A percentile compares a stretch with the other conserved stretches of the same genome.
These are phyloP conservation scores for Vigna nakashimae DNA, from an alignment of 306 rosid species.

Conservation along the genomic window DNA sequence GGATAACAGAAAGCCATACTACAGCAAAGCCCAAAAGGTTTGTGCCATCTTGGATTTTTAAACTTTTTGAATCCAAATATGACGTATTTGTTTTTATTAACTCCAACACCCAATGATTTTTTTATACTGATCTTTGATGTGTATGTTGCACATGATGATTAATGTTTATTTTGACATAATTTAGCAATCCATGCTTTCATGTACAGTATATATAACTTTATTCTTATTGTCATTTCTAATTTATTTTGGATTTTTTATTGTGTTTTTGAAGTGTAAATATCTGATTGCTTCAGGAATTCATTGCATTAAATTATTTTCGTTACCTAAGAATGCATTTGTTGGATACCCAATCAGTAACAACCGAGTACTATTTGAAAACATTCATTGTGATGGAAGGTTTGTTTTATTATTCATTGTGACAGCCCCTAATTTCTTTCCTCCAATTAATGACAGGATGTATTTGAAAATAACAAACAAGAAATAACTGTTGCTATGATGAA, in stretches of 20 bases:
- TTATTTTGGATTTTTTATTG: neutral
- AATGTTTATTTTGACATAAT: conserved; percentile 25
- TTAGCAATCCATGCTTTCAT: conserved; percentile 9
- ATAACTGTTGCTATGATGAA: conserved; percentile 88
- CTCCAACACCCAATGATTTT: neutral
- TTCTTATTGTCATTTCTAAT: conserved; percentile 22
- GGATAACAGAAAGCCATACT: conserved; percentile 82
- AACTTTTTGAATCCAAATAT: conserved; percentile 30
- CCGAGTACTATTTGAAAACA: conserved; percentile 27
- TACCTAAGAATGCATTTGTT: conserved; percentile 17
- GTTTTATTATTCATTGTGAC: conserved; percentile 19
- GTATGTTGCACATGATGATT: neutral
- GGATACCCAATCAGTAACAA: conserved; percentile 28
- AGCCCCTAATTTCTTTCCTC: conserved; percentile 40
- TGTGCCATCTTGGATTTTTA: conserved; percentile 40
- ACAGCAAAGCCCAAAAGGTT: conserved; percentile 93
- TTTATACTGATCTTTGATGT: neutral
- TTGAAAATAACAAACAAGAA: conserved; percentile 83
- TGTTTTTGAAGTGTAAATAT: conserved; percentile 17
- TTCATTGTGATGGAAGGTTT: conserved; percentile 34
- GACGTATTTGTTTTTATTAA: neutral
- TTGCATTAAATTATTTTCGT: conserved; percentile 28
- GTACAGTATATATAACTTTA: conserved; percentile 5
- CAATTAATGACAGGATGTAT: conserved; percentile 68
- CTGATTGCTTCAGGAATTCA: conserved; percentile 7